Conservation (phyloP, 2,329 filamentous ascomycete species). For the Colletotrichum sp. region DNA sequence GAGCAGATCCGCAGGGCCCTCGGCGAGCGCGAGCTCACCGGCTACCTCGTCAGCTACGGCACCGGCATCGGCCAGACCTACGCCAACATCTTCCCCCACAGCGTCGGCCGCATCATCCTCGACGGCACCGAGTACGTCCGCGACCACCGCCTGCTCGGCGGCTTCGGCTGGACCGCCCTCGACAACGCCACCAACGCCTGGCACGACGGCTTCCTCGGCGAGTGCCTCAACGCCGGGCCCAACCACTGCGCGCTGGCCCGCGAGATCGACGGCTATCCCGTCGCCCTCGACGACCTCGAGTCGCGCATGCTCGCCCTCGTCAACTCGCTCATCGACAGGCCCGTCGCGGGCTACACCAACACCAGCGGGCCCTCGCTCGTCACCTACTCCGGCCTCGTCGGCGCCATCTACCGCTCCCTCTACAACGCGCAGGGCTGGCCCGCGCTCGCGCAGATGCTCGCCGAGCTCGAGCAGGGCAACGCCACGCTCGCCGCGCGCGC, state of each 20-base stretch:
- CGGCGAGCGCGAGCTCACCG: conserved; percentile 50
- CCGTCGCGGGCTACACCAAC: conserved; percentile 41
- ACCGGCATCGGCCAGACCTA: conserved; percentile 58
- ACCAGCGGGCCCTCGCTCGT: conserved; percentile 46
- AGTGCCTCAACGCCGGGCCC: conserved; percentile 52
- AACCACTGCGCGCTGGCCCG: conserved; percentile 49
- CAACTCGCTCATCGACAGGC: conserved; percentile 39
- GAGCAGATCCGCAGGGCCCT: conserved; percentile 52
- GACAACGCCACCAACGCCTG: conserved; percentile 55
- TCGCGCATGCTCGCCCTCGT: conserved; percentile 43
- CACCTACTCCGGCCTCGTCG: conserved; percentile 48
- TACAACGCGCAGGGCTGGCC: conserved; percentile 51
- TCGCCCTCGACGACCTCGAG: conserved; percentile 40
- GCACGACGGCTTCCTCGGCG: conserved; percentile 54
- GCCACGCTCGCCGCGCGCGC: conserved; percentile 43
- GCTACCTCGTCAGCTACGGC: conserved; percentile 56
- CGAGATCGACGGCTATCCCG: conserved; percentile 27
- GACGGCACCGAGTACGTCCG: conserved; percentile 54
- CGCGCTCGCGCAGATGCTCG: conserved; percentile 42
- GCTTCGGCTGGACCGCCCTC: conserved; percentile 51
- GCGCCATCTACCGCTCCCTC: conserved; percentile 42
- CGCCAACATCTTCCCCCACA: conserved; percentile 53
- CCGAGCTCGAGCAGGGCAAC: conserved; percentile 49
- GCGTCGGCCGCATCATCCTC: conserved; percentile 52
- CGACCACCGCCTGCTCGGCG: conserved; percentile 49